Percentiles rank a stretch among this genome's conserved stretches.
Conservation (phyloP, 495 filamentous ascomycete genomes). For the Bryoglossum gracile region DNA sequence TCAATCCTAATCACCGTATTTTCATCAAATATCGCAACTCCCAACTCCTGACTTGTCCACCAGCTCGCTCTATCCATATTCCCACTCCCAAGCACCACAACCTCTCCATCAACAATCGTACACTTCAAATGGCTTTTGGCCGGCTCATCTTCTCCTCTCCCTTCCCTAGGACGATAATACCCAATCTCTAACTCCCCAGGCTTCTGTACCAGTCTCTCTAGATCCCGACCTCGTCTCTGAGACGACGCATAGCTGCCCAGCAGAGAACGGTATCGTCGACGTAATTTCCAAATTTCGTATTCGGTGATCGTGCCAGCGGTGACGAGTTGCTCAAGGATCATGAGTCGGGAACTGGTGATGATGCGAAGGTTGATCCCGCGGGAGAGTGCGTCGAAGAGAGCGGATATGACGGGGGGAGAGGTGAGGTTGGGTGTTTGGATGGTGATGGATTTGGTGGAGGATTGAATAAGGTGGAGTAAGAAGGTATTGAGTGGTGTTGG, state of each 20-base stretch:
- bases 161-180: constrained; percentile 33
- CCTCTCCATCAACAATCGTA: constrained; percentile 51
- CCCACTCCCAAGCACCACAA: constrained; percentile 60
- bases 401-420: constrained; percentile 45
- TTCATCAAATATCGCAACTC: constrained; percentile 50
- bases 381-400: constrained; percentile 44
- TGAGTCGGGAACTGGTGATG: constrained; percentile 57
- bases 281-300: constrained; percentile 46
- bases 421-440: constrained; percentile 71
- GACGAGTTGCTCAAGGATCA: constrained; percentile 65
- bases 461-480: constrained; percentile 44
- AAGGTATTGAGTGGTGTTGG: constrained; percentile 61
- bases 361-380: constrained; percentile 56
- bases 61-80: constrained; percentile 73
- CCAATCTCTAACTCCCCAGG: constrained; percentile 39
- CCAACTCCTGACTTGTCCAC: constrained; percentile 73
- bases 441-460: constrained; percentile 46
- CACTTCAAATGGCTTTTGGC: constrained; percentile 67
- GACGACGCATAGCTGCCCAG: neutral
- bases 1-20: constrained; percentile 38
- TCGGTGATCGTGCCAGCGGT: constrained; percentile 62
- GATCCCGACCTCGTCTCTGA: neutral
- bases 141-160: constrained; percentile 37
- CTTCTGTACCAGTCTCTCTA: neutral
- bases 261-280: constrained; percentile 36